Evolutionary conservation across 1,284 basidiomycete species (phyloP).

Genomic region (Cryptococcus maquisensis): DNA sequence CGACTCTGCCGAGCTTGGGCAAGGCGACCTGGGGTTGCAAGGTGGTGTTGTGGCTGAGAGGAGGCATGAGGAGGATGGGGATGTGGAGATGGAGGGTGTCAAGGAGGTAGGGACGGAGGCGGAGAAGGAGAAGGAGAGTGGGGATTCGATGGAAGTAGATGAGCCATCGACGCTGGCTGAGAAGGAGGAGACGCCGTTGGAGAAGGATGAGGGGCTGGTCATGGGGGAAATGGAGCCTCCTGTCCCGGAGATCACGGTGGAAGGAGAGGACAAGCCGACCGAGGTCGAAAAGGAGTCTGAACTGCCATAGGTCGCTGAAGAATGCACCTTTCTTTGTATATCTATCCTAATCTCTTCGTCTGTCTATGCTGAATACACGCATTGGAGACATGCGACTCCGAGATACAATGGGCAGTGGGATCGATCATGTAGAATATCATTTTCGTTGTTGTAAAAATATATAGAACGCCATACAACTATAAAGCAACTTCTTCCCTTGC

Average conservation of each 20-base stretch:
- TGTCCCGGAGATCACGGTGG: slow-evolving; percentile 16
- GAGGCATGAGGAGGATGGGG: slow-evolving; percentile 7
- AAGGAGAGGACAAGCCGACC: slow-evolving; percentile 15
- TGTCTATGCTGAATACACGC: neutral
- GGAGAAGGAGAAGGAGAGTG: slow-evolving; percentile 2
- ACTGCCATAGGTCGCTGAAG: neutral
- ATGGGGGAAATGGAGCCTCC: slow-evolving; percentile 33
- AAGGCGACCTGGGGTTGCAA: slow-evolving; percentile 13
- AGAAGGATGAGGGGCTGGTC: slow-evolving; percentile 27
- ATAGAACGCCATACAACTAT: too few relatives aligned
- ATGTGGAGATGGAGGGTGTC: slow-evolving; percentile 1
- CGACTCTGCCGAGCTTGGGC: slow-evolving; percentile 20
- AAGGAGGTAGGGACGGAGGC: neutral
- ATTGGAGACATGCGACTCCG: too few relatives aligned
- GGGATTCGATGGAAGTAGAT: slow-evolving; percentile 21
- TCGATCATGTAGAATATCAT: too few relatives aligned
- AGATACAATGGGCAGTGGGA: too few relatives aligned
- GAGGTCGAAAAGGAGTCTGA: slow-evolving; percentile 2
- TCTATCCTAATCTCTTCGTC: neutral
- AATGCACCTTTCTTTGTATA: neutral
- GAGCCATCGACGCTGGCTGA: neutral
- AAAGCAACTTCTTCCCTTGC: neutral
- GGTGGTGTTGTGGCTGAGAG: slow-evolving; percentile 19
- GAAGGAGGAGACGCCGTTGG: slow-evolving; percentile 2
- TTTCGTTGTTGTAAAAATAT: too few relatives aligned